Evolutionary conservation across 2,329 filamentous ascomycete genomes (phyloP).

Genomic region (Hysterium pulicare): DNA sequence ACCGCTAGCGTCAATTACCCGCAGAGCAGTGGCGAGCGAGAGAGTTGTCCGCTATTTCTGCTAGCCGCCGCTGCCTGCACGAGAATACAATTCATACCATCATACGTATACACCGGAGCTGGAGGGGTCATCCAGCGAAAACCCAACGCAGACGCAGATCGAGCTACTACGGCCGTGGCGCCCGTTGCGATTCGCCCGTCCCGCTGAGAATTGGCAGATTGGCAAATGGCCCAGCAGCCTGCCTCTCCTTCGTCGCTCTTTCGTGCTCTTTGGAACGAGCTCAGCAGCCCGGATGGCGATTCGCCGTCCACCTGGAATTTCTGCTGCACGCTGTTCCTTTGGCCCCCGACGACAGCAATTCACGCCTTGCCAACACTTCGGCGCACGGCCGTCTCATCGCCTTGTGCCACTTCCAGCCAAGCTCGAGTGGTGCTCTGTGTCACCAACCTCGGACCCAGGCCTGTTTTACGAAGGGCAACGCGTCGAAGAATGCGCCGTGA

Average conservation of each 20-base stretch:
- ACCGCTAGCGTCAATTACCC: constrained; percentile 1
- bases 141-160: neutral
- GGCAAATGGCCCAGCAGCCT: too few species aligned
- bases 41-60: constrained; percentile 1
- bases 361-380: constrained; percentile 1
- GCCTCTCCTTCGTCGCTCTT: too few species aligned
- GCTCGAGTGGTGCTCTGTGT: neutral
- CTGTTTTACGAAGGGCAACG: neutral
- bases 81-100: neutral
- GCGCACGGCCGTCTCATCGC: constrained; percentile 1
- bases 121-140: neutral
- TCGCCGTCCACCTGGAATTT: too few species aligned
- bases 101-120: too few species aligned
- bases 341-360: neutral
- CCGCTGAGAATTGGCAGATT: too few species aligned
- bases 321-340: too few species aligned
- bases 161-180: neutral
- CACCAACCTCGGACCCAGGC: neutral
- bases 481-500: neutral
- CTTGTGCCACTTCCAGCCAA: constrained; percentile 1
- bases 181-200: constrained; percentile 1
- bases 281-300: too few species aligned
- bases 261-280: too few species aligned
- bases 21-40: neutral
- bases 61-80: constrained; percentile 5